Conservation (phyloP, 2,329 filamentous ascomycete genomes). For the Paecilomyces dactylethromorphus region DNA sequence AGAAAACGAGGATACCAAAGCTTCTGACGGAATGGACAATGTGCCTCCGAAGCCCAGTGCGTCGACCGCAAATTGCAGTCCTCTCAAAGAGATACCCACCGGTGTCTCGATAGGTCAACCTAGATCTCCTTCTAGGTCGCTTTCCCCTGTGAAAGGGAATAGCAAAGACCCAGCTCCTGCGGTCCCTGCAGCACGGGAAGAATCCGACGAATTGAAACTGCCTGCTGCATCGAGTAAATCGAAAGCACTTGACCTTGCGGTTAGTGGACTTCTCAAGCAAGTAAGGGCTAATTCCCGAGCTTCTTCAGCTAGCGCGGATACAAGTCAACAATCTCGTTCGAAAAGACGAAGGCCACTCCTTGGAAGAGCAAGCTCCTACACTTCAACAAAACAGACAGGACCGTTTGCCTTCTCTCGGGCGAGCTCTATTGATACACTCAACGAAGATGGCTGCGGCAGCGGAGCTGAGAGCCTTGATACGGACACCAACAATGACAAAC, state of each 20-base stretch:
- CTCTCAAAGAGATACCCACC: background rate
- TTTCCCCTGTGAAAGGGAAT: background rate
- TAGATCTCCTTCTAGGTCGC: background rate
- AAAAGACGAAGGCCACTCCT: conserved; percentile 31
- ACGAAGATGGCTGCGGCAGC: conserved; percentile 36
- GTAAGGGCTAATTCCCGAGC: conserved; percentile 28
- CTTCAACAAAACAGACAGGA: conserved; percentile 22
- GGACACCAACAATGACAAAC: conserved; percentile 9
- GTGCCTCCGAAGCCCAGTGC: background rate
- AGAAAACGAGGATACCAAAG: background rate
- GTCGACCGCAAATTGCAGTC: background rate
- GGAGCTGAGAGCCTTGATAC: conserved; percentile 23
- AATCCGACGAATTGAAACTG: conserved; percentile 6
- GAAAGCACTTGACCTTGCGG: conserved; percentile 27
- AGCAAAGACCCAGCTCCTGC: background rate
- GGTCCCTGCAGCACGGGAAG: conserved; percentile 8
- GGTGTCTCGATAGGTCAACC: background rate
- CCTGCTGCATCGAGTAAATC: conserved; percentile 14
- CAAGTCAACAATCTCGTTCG: conserved; percentile 12
- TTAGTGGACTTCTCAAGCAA: conserved; percentile 36
- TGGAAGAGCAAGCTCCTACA: conserved; percentile 36
- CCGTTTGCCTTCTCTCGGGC: conserved; percentile 32
- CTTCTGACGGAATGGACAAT: background rate
- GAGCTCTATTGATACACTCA: conserved; percentile 45
- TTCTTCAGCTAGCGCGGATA: conserved; percentile 13